These are phyloP conservation scores for Leccinum longicurvipes DNA, from an alignment of 768 basidiomycete genomes.

Conservation along the genomic window DNA sequence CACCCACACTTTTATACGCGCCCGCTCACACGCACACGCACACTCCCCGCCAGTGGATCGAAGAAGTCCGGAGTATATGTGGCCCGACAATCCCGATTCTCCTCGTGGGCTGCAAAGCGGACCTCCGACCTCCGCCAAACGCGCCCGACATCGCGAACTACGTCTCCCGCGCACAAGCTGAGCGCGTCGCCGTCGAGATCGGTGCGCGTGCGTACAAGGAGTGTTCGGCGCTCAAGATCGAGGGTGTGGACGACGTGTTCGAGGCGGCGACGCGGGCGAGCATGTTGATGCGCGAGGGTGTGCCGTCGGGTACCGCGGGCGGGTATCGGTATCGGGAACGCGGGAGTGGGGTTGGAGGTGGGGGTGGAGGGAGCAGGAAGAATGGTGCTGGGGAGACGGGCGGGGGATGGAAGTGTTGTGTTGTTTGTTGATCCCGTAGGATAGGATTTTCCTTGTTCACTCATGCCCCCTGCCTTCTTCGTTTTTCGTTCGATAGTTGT, in stretches of 20 bases:
- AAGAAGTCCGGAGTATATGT: slow-evolving; percentile 96
- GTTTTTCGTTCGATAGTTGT: slow-evolving; percentile 3
- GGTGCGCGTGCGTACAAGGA: slow-evolving; percentile 95
- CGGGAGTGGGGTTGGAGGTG: slow-evolving; percentile 19
- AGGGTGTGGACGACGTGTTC: slow-evolving; percentile 96
- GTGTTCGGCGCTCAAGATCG: slow-evolving; percentile 84
- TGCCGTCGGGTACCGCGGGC: slow-evolving; percentile 52
- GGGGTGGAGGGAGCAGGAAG: slow-evolving; percentile 32
- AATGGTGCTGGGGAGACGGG: slow-evolving; percentile 29
- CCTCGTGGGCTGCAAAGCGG: slow-evolving; percentile 94
- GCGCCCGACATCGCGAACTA: slow-evolving; percentile 50
- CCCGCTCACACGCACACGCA: neutral
- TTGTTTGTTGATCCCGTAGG: slow-evolving; percentile 49
- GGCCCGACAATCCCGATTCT: slow-evolving; percentile 90
- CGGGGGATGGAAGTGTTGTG: slow-evolving; percentile 57
- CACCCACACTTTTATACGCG: too few species aligned
- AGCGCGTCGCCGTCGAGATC: slow-evolving; percentile 76
- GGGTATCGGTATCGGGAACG: slow-evolving; percentile 48
- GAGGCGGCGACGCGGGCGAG: slow-evolving; percentile 95
- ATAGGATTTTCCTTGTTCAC: neutral
- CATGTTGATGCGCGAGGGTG: slow-evolving; percentile 92
- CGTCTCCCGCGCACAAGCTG: slow-evolving; percentile 77
- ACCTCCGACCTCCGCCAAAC: slow-evolving; percentile 66
- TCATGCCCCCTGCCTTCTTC: neutral
- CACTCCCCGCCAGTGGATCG: slow-evolving; percentile 73